Conservation (phyloP, 1,139 yeast species). For the Yamadazyma siamensis region DNA sequence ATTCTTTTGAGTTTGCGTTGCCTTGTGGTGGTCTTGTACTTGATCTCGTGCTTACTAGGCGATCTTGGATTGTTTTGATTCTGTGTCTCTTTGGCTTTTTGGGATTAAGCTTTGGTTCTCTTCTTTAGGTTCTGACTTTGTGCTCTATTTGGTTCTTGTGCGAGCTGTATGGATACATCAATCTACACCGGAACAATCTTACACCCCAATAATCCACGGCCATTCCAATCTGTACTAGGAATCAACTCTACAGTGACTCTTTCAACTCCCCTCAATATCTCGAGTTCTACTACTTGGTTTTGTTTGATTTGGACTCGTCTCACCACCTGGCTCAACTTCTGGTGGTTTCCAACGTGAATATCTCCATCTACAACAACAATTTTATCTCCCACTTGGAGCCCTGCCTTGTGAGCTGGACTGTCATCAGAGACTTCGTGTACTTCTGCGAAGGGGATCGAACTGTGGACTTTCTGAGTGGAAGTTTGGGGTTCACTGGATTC, state of each 20-base stretch:
- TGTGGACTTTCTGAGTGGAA: constrained; percentile 2
- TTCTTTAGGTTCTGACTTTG: too few species aligned
- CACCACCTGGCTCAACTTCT: constrained; percentile 39
- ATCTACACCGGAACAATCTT: constrained; percentile 47
- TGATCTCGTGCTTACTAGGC: too few species aligned
- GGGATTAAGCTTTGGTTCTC: too few species aligned
- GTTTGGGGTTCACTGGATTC: constrained; percentile 1
- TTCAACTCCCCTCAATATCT: constrained; percentile 29
- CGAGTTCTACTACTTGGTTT: constrained; percentile 29
- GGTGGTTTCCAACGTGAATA: constrained; percentile 52
- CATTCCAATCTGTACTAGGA: constrained; percentile 65
- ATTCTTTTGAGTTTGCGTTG: too few species aligned
- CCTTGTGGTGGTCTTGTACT: too few species aligned
- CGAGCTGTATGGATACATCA: too few species aligned
- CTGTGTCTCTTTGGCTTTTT: too few species aligned
- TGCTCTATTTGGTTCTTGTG: constrained; percentile 30
- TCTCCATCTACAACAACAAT: constrained; percentile 49
- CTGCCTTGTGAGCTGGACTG: constrained; percentile 51
- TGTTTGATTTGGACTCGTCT: constrained; percentile 22
- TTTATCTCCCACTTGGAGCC: constrained; percentile 43
- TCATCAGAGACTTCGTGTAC: constrained; percentile 43
- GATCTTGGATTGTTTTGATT: constrained; percentile 25
- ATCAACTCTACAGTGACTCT: constrained; percentile 28
- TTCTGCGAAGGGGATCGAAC: constrained; percentile 53
- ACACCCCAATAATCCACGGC: constrained; percentile 74